These are phyloP conservation scores for Stylosanthes scabra DNA, from an alignment of 331 rosid genomes.

Conservation along the genomic window DNA sequence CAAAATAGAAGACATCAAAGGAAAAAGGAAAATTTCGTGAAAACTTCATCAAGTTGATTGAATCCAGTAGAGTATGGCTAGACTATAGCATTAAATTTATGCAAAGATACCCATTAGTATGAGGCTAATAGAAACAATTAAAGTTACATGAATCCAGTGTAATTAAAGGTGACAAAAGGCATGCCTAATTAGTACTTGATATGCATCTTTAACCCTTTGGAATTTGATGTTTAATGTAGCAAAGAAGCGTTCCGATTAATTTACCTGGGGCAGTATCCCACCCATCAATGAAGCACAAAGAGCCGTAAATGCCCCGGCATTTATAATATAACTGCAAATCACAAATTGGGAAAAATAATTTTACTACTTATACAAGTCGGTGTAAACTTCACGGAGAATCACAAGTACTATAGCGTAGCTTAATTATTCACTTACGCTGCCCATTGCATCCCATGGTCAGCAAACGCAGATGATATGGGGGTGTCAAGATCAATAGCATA, in stretches of 20 bases:
- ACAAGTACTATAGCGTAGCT: not conserved
- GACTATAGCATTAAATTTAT: slow-evolving; percentile 27
- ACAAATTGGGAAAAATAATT: slow-evolving; percentile 37
- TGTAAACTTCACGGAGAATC: not conserved
- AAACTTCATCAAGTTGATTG: not conserved
- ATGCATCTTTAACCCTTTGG: not conserved
- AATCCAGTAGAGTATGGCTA: not conserved
- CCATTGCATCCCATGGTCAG: slow-evolving; percentile 90
- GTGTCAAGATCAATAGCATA: slow-evolving; percentile 84
- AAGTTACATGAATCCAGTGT: not conserved
- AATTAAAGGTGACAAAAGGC: not conserved
- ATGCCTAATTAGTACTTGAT: not conserved
- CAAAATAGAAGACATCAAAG: not conserved
- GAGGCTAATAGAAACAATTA: not conserved
- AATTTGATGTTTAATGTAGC: not conserved
- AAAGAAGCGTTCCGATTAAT: slow-evolving; percentile 12
- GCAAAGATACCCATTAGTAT: slow-evolving; percentile 1
- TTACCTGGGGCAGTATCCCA: slow-evolving; percentile 91
- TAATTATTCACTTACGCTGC: slow-evolving; percentile 74
- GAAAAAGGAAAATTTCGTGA: slow-evolving; percentile 1
- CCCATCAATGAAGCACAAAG: slow-evolving; percentile 91
- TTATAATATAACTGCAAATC: slow-evolving; percentile 73
- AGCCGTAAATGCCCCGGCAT: slow-evolving; percentile 87
- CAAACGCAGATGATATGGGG: slow-evolving; percentile 91
- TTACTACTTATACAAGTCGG: slow-evolving; percentile 1